Evolutionary conservation across 2,329 filamentous ascomycete genomes (phyloP).

Genomic region (Scopulariopsis brevicaulis): DNA sequence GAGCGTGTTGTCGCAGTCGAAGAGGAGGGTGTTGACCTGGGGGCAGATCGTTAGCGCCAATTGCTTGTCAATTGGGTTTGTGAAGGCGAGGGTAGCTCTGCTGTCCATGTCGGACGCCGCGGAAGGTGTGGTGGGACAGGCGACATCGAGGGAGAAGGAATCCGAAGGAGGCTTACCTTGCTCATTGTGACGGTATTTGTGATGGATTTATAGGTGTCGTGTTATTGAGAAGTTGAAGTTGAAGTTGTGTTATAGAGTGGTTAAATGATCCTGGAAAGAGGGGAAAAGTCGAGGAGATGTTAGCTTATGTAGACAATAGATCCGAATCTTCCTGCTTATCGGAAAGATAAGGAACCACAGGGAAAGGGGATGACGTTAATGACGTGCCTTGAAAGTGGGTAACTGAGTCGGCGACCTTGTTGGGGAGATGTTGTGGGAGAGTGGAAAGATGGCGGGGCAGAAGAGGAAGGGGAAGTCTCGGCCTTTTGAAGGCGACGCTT

Average conservation of each 20-base stretch:
- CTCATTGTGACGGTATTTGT: conserved; percentile 5
- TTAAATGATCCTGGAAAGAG: not conserved
- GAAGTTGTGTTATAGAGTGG: not conserved
- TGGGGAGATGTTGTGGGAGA: not conserved
- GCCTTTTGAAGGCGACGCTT: not conserved
- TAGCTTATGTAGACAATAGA: not conserved
- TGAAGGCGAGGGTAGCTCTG: not conserved
- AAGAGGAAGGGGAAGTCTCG: not conserved
- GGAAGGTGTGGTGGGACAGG: not conserved
- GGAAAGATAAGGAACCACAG: conserved; percentile 1
- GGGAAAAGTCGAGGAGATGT: not conserved
- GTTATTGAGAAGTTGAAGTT: not conserved
- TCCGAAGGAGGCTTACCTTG: conserved; percentile 3
- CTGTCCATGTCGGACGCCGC: not conserved
- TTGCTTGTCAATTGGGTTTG: not conserved
- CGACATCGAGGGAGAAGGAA: not conserved
- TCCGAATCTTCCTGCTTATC: not conserved
- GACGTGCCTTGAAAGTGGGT: conserved; percentile 2
- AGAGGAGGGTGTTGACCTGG: conserved; percentile 53
- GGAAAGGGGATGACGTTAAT: conserved; percentile 1
- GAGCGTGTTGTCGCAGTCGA: conserved; percentile 85
- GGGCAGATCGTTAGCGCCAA: not conserved
- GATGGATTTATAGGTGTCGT: not conserved
- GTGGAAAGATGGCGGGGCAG: not conserved
- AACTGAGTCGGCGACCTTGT: not conserved